phyloP scores from a whole-genome alignment of 257 asterid genomes.

The Dorcoceras hygrometricum region DNA sequence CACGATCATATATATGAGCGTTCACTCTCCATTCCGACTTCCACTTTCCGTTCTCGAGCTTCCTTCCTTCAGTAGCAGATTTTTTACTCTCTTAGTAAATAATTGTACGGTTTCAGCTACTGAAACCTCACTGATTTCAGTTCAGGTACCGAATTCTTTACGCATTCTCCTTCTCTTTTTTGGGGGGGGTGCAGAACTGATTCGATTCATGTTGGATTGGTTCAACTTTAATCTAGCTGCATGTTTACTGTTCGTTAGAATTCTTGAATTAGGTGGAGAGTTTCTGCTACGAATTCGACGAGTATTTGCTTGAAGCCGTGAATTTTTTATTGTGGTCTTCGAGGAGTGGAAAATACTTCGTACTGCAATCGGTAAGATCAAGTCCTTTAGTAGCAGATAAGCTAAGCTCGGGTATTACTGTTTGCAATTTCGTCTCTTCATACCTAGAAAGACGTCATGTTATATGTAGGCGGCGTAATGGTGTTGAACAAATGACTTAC shows the following conservation, averaged over 20 bases:
- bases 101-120: neutral
- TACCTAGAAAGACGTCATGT: neutral
- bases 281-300: slow-evolving; percentile 9
- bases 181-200: neutral
- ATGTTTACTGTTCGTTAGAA: slow-evolving; percentile 24
- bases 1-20: neutral
- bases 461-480: neutral
- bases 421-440: neutral
- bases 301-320: slow-evolving; percentile 5
- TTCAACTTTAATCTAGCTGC: slow-evolving; percentile 18
- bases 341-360: slow-evolving; percentile 5
- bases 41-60: neutral
- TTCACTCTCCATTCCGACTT: neutral
- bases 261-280: slow-evolving; percentile 20
- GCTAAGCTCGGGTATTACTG: neutral
- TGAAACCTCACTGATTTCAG: neutral
- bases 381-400: neutral
- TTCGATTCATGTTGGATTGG: slow-evolving; percentile 20
- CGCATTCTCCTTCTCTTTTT: neutral
- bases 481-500: slow-evolving; percentile 19
- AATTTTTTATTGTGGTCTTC: slow-evolving; percentile 20
- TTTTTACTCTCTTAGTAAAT: neutral
- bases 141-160: neutral
- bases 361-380: slow-evolving; percentile 14
- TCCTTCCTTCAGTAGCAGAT: too few relatives aligned